Conservation (phyloP, 345 rosid genomes). For the Adansonia digitata region DNA sequence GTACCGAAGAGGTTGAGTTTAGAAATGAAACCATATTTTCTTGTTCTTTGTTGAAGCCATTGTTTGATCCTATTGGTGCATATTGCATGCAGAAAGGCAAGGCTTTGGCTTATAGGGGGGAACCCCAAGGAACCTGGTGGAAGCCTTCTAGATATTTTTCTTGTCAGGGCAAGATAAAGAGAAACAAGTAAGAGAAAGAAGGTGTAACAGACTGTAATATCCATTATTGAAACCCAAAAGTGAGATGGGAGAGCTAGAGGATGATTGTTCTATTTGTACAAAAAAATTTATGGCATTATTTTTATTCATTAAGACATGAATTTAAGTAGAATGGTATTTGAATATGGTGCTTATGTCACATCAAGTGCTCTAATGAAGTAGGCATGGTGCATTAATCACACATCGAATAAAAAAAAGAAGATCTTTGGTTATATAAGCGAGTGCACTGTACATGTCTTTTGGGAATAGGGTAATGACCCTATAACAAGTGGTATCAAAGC, state of each 20-base stretch:
- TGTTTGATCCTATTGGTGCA: conserved; percentile 17
- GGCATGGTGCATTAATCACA: no score
- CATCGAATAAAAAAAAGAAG: no score
- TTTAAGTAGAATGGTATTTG: no score
- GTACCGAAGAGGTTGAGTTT: conserved; percentile 40
- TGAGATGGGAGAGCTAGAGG: not conserved
- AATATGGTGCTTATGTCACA: no score
- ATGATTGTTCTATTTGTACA: not conserved
- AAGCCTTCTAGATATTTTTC: conserved; percentile 17
- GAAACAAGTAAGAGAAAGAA: conserved; percentile 20
- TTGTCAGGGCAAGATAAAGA: conserved; percentile 13
- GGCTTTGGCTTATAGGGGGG: conserved; percentile 32
- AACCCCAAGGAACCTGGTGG: conserved; percentile 42
- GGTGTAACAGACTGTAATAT: not conserved
- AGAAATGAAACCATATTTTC: conserved; percentile 33
- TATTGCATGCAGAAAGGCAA: conserved; percentile 25
- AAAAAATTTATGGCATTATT: not conserved
- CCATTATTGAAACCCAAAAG: not conserved
- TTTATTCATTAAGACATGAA: no score
- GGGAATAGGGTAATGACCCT: no score
- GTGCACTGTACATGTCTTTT: no score
- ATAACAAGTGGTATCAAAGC: no score
- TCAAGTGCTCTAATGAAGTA: no score
- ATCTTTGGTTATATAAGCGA: no score
- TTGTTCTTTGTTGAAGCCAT: conserved; percentile 29